Evolutionary conservation across 305 asterid genomes (phyloP).

Genomic region (Fraxinus dipetala): DNA sequence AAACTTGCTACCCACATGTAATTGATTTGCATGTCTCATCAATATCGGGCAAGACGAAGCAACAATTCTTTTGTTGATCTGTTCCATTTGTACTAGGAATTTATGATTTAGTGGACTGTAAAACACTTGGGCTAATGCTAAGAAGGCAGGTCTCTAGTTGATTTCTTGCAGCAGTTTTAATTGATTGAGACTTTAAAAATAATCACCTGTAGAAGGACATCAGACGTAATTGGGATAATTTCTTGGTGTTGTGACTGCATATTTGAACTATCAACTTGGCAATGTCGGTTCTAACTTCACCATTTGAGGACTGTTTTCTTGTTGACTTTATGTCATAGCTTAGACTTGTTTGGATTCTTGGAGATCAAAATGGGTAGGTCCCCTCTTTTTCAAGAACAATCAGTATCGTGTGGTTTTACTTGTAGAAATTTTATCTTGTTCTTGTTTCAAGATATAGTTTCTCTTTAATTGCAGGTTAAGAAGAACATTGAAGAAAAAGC

Average conservation of each 20-base stretch:
- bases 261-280: not conserved
- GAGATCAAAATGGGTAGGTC: not conserved
- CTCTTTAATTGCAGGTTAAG: constrained; percentile 52
- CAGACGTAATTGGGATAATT: not conserved
- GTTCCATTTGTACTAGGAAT: not conserved
- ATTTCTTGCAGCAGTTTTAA: not conserved
- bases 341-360: not conserved
- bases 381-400: not conserved
- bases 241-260: not conserved
- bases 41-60: not conserved
- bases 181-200: not conserved
- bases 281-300: not conserved
- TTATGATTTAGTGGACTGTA: not conserved
- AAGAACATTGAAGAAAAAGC: constrained; percentile 76
- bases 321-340: not conserved
- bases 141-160: not conserved
- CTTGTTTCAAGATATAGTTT: not conserved
- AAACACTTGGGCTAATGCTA: not conserved
- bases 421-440: not conserved
- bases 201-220: not conserved
- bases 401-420: not conserved
- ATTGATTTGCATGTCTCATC: not conserved
- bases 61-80: not conserved
- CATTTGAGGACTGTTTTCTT: not conserved
- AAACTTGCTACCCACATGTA: not conserved